Base-by-base conservation (phyloP, 2,329 filamentous ascomycete species). In the Fusarium sp. region DNA sequence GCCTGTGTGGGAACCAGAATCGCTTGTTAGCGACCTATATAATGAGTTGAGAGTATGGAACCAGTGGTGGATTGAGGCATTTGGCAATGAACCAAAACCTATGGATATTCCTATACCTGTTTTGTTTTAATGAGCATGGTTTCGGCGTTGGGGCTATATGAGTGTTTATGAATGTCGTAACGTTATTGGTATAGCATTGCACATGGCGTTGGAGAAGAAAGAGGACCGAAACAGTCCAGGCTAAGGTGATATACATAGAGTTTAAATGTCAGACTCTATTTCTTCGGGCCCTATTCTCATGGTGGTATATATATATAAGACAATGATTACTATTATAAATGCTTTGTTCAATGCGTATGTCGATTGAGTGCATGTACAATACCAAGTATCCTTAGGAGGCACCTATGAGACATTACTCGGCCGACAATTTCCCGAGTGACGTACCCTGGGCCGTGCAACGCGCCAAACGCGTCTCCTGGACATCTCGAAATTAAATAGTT, bases 1-100 rank as follows among this genome's bases (percentile, higher is more conserved):
- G 18, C 77, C 74, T n/a, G 41, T 70, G 13, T 84, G 80, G 80
- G 65, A 78, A 15, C 60, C 58, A 55, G 64, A 68, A 16, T 70
- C 73, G 12, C 62, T 84, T 46, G 40, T 78, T n/a, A 52, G 65
- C 22, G 78, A 77, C 48, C 57, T 84, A 58, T 64, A 74, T 29
- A 75, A 74, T 30, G 71, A 78, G 58, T 59, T 80, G 15, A 65
- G 56, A 32, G 72, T 72, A 43, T 84, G 81, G 81, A 74, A 74
- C 29, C 65, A 71, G 51, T 80, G 79, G 79, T 79, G 78, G 74
- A 60, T 62, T 20, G 70, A 62, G 30, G 60, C 71, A 16, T 74
- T 74, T 63, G 61, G 63, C 18, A 53, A 43, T n/a, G 29, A 38
- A 44, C 27, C 18, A 34, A 49, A 18, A 20, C 24, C n/a, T 12